Conservation (phyloP, 805 yeast genomes). For the Nakazawaea laoshanensis region DNA sequence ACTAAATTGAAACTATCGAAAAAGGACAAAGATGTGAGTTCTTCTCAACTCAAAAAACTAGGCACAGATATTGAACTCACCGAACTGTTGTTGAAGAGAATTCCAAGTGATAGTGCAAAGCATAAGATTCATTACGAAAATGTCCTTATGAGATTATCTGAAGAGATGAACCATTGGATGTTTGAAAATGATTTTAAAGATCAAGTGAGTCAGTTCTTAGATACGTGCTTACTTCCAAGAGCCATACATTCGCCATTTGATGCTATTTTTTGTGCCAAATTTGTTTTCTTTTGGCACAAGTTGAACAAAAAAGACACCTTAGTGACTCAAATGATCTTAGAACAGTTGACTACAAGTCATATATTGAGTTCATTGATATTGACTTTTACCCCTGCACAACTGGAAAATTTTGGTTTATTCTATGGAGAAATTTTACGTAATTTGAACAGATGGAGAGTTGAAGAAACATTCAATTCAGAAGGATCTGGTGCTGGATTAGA, state of each 20-base stretch:
- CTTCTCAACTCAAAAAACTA: slow-evolving; percentile 17
- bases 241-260: slow-evolving; percentile 74
- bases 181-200: slow-evolving; percentile 10
- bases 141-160: slow-evolving; percentile 20
- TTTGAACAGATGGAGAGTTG: slow-evolving; percentile 35
- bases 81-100: slow-evolving; percentile 17
- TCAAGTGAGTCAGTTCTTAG: slow-evolving; percentile 31
- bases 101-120: slow-evolving; percentile 30
- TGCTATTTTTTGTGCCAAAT: slow-evolving; percentile 61
- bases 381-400: slow-evolving; percentile 66
- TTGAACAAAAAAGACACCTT: slow-evolving; percentile 23
- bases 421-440: slow-evolving; percentile 43
- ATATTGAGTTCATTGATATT: slow-evolving; percentile 51
- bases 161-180: slow-evolving; percentile 32
- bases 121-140: slow-evolving; percentile 34
- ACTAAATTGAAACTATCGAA: slow-evolving; percentile 24
- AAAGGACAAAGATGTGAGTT: slow-evolving; percentile 18
- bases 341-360: slow-evolving; percentile 37
- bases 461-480: slow-evolving; percentile 20
- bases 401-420: slow-evolving; percentile 78
- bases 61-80: slow-evolving; percentile 18
- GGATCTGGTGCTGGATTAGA: slow-evolving; percentile 18
- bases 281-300: slow-evolving; percentile 43
- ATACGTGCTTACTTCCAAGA: slow-evolving; percentile 68
- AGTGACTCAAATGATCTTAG: slow-evolving; percentile 29